A percentile compares a stretch with the other conserved stretches of the same genome.
phyloP scores from a whole-genome alignment of 1,139 yeast genomes.

The Pichia sp. region DNA sequence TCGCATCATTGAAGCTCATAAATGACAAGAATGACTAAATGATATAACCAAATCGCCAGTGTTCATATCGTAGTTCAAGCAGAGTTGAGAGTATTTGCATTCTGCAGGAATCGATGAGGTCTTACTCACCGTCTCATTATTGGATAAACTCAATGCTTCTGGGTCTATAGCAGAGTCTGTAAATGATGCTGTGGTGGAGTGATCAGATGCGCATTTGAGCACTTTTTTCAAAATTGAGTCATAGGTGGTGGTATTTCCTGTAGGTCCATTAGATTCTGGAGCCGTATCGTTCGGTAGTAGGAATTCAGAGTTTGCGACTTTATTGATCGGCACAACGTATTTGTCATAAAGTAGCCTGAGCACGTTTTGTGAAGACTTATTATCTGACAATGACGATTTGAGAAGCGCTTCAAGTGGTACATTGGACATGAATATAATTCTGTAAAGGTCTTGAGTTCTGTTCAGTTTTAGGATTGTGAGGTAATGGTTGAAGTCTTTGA shows the following conservation, averaged over 20 bases:
- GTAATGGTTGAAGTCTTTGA: conserved; percentile 20
- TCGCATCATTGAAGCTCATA: too few species aligned
- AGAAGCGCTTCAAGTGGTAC: conserved; percentile 17
- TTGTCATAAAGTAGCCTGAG: conserved; percentile 22
- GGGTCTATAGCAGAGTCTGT: conserved; percentile 23
- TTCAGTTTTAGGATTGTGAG: conserved; percentile 21
- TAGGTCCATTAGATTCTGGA: conserved; percentile 2
- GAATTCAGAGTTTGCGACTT: conserved; percentile 24
- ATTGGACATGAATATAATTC: conserved; percentile 19
- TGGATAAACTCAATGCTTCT: conserved; percentile 21
- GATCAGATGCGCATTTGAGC: conserved; percentile 25
- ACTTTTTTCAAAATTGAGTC: conserved; percentile 11
- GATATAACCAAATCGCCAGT: conserved; percentile 24
- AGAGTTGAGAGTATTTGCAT: conserved; percentile 25
- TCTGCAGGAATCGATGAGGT: conserved; percentile 7
- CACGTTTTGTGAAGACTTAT: conserved; percentile 18
- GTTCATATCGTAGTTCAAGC: conserved; percentile 21
- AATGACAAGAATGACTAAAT: conserved; percentile 25
- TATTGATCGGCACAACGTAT: conserved; percentile 23
- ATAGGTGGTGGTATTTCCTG: conserved; percentile 1
- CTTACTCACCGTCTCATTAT: conserved; percentile 9
- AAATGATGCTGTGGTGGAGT: conserved; percentile 14
- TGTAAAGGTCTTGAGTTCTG: conserved; percentile 18
- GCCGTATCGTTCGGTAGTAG: conserved; percentile 10
- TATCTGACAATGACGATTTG: conserved; percentile 18